Percentiles rank a stretch among this genome's conserved stretches.
Evolutionary conservation across 2,329 filamentous ascomycete genomes (phyloP).

Genomic region (Monosporascus sp.): DNA sequence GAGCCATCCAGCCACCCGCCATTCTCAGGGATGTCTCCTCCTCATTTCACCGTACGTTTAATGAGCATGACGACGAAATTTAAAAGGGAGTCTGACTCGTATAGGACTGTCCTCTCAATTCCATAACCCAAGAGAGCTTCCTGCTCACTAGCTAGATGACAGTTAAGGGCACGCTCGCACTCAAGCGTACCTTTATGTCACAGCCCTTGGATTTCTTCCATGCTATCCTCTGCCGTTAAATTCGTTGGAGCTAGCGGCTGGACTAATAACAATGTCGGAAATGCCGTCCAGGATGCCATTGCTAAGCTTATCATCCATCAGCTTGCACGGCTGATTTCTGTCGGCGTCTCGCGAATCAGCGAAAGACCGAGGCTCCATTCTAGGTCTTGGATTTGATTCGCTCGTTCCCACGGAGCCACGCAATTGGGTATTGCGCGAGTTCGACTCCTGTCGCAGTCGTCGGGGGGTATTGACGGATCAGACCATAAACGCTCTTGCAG

Average conservation of each 20-base stretch:
- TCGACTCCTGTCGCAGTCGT: constrained; percentile 5
- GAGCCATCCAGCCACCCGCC: constrained; percentile 9
- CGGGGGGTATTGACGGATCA: constrained; percentile 5
- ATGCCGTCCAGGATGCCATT: constrained; percentile 11
- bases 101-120: constrained; percentile 9
- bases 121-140: constrained; percentile 9
- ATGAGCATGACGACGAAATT: neutral
- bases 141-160: constrained; percentile 2
- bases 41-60: neutral
- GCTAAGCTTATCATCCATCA: constrained; percentile 1
- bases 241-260: constrained; percentile 9
- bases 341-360: constrained; percentile 2
- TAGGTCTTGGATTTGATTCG: constrained; percentile 4
- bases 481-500: constrained; percentile 3
- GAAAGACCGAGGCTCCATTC: constrained; percentile 2
- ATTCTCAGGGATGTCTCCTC: constrained; percentile 1
- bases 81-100: neutral
- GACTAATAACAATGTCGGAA: constrained; percentile 13
- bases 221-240: constrained; percentile 5
- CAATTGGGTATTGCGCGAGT: constrained; percentile 8
- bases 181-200: constrained; percentile 2
- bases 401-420: constrained; percentile 7
- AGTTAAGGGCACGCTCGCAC: constrained; percentile 5
- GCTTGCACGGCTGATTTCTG: constrained; percentile 7
- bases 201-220: constrained; percentile 6